Evolutionary conservation across 208 protist genomes (phyloP).

Genomic region (Leishmania gerbilli): DNA sequence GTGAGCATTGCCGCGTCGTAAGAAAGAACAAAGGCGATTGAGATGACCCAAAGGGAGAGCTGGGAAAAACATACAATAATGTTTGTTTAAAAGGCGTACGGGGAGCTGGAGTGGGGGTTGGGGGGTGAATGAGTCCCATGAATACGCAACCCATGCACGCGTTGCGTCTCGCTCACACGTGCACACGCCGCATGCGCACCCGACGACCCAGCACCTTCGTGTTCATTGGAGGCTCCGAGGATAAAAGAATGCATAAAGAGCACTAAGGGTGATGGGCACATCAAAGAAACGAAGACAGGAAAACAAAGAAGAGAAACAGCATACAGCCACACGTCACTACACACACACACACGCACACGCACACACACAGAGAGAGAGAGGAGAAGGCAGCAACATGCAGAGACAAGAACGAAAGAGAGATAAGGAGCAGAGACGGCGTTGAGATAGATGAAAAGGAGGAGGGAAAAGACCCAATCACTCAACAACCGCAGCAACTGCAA

Average conservation of each 20-base stretch:
- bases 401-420: neutral
- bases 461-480: neutral
- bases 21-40: neutral
- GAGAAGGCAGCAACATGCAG: neutral
- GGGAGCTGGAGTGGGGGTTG: neutral
- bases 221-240: neutral
- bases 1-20: neutral
- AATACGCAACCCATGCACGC: neutral
- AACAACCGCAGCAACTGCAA: neutral
- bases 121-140: too few relatives aligned
- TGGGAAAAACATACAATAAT: too few relatives aligned
- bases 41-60: neutral
- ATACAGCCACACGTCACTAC: neutral
- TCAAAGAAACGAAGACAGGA: neutral
- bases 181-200: neutral
- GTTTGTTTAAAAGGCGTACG: too few relatives aligned
- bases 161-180: neutral
- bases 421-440: neutral
- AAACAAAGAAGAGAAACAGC: neutral
- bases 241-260: neutral
- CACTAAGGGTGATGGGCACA: neutral
- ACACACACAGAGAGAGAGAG: too few relatives aligned
- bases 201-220: neutral
- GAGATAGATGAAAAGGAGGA: neutral
- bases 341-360: neutral